phyloP scores from a whole-genome alignment of 2,329 filamentous ascomycete species.

The Neonectria magnoliae region DNA sequence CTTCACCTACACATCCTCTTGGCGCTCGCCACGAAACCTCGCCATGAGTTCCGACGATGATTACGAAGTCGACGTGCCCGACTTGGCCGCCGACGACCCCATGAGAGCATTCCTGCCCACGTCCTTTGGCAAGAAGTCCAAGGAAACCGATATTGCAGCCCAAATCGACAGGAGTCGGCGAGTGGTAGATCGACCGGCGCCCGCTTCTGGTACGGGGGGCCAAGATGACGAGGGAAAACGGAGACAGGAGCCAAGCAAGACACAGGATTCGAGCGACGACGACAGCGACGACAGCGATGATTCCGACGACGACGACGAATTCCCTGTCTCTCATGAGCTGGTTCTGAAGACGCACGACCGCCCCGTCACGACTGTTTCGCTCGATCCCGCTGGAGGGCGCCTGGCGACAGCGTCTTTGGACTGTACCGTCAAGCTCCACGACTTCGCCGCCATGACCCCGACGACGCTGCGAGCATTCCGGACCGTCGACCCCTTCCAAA shows the following conservation, averaged over 20 bases:
- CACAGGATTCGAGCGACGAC: constrained; percentile 58
- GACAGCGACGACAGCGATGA: constrained; percentile 63
- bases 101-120: constrained; percentile 82
- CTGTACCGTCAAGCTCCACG: constrained; percentile 90
- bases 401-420: constrained; percentile 92
- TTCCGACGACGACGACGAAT: constrained; percentile 82
- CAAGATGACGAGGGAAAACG: constrained; percentile 22
- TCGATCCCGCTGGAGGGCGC: constrained; percentile 86
- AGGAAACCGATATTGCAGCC: constrained; percentile 76
- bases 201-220: constrained; percentile 25
- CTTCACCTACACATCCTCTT: constrained; percentile 23
- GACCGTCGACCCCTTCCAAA: constrained; percentile 84
- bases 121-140: constrained; percentile 85
- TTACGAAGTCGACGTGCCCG: constrained; percentile 63
- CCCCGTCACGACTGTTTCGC: constrained; percentile 82
- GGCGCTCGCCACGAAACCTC: constrained; percentile 22
- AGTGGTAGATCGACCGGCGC: constrained; percentile 43
- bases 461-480: constrained; percentile 95
- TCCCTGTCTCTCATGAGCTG: constrained; percentile 91
- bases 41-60: constrained; percentile 71
- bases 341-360: constrained; percentile 92
- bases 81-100: constrained; percentile 70
- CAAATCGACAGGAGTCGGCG: constrained; percentile 85
- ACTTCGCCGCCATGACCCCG: constrained; percentile 95
- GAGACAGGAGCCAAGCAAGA: constrained; percentile 32